Evolutionary conservation across 2,329 filamentous ascomycete species (phyloP).

Genomic region (Domatiomyces catenatus): DNA sequence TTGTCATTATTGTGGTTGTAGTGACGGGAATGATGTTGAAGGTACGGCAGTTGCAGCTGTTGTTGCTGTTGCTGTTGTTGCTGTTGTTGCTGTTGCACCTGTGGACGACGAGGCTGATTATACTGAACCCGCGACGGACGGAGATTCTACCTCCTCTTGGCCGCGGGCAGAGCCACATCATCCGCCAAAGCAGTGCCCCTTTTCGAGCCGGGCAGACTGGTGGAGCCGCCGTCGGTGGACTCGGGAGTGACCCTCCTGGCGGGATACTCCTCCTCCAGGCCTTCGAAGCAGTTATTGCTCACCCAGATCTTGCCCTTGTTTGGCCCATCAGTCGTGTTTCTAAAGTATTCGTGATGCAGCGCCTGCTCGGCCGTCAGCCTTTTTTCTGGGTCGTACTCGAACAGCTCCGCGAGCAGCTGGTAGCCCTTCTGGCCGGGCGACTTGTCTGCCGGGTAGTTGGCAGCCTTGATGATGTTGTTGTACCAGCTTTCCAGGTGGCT

Average conservation of each 20-base stretch:
- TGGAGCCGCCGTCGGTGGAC: conserved; percentile 87
- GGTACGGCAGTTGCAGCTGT: background rate
- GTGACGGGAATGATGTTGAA: too few relatives aligned
- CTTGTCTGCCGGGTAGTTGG: conserved; percentile 35
- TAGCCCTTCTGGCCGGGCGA: conserved; percentile 63
- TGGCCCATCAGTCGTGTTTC: conserved; percentile 35
- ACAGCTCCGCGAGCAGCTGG: conserved; percentile 61
- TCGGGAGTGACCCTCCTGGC: conserved; percentile 81
- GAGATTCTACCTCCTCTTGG: conserved; percentile 14
- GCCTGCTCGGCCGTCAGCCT: conserved; percentile 77
- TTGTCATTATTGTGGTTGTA: background rate
- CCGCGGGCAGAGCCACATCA: conserved; percentile 36
- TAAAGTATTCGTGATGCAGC: conserved; percentile 82
- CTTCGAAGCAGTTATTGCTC: conserved; percentile 77
- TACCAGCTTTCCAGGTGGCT: conserved; percentile 65
- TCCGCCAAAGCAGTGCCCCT: conserved; percentile 78
- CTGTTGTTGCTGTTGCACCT: too few relatives aligned
- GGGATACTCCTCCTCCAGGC: conserved; percentile 75
- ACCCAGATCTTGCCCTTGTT: conserved; percentile 29
- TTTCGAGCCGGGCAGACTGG: conserved; percentile 65
- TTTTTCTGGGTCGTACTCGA: conserved; percentile 87
- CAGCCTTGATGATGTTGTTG: conserved; percentile 51
- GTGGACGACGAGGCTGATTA: background rate
- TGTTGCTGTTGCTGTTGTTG: background rate
- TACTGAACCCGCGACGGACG: background rate